phyloP scores from a whole-genome alignment of 305 asterid genomes.

The Rubia balearica region DNA sequence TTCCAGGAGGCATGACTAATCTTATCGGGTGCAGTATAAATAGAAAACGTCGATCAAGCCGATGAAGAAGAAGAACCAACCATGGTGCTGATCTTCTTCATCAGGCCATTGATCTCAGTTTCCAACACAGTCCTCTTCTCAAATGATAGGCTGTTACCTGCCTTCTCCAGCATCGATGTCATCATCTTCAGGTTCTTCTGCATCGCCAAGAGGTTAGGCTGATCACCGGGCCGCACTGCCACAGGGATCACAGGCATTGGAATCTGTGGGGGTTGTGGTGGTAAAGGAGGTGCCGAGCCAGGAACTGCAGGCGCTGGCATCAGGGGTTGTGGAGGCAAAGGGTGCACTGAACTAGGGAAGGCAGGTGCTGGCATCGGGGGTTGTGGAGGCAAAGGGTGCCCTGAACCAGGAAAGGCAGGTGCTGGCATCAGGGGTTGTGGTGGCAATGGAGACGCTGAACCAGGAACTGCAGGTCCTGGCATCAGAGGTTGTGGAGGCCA shows the following conservation, averaged over 20 bases:
- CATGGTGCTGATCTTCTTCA: slow-evolving; percentile 40
- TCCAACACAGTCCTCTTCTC: slow-evolving; percentile 60
- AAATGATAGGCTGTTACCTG: slow-evolving; percentile 45
- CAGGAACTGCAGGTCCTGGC: slow-evolving; percentile 19
- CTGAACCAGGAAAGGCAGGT: slow-evolving; percentile 10
- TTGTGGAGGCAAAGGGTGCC: slow-evolving; percentile 4
- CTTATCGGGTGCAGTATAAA: neutral
- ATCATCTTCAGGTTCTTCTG: slow-evolving; percentile 71
- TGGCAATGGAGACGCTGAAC: slow-evolving; percentile 1
- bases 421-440: slow-evolving; percentile 19
- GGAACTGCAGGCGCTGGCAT: slow-evolving; percentile 14
- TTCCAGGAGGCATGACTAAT: neutral
- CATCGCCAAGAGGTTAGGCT: slow-evolving; percentile 40
- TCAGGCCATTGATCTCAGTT: slow-evolving; percentile 53
- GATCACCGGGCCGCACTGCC: slow-evolving; percentile 11
- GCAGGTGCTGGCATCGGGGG: slow-evolving; percentile 22
- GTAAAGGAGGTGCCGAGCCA: neutral
- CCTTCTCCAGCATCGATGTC: slow-evolving; percentile 60
- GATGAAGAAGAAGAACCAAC: slow-evolving; percentile 13
- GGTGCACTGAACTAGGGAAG: slow-evolving; percentile 4
- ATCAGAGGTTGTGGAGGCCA: slow-evolving; percentile 8
- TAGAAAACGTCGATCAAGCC: neutral
- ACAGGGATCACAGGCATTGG: slow-evolving; percentile 14
- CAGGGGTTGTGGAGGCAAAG: slow-evolving; percentile 12
- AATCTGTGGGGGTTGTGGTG: slow-evolving; percentile 4